Conservation (phyloP, 2,329 filamentous ascomycete genomes). For the Tolypocladium pustulatum region DNA sequence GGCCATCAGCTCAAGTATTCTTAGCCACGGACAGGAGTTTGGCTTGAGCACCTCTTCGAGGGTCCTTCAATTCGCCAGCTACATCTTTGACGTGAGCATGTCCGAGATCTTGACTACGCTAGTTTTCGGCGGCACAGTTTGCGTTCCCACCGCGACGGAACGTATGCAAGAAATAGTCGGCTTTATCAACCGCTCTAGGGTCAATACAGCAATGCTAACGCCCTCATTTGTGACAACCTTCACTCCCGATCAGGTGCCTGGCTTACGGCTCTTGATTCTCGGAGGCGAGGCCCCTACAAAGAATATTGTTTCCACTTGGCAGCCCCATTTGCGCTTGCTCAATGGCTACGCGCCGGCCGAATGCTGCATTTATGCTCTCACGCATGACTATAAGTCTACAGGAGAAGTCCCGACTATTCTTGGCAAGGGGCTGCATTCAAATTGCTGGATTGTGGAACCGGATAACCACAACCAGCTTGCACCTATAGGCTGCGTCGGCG, state of each 20-base stretch:
- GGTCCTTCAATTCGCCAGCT: slow-evolving; percentile 5
- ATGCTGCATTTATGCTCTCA: not conserved
- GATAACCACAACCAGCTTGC: not conserved
- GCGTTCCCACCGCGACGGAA: slow-evolving; percentile 2
- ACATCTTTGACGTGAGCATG: slow-evolving; percentile 5
- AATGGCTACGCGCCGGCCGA: not conserved
- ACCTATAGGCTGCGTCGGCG: not conserved
- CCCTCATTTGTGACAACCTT: slow-evolving; percentile 2
- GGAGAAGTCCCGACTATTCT: not conserved
- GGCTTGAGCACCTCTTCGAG: not conserved
- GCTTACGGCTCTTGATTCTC: slow-evolving; percentile 1
- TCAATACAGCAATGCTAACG: slow-evolving; percentile 2
- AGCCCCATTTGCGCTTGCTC: not conserved
- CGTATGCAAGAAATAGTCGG: not conserved
- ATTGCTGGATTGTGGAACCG: not conserved
- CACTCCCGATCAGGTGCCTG: slow-evolving; percentile 1
- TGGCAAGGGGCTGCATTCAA: not conserved
- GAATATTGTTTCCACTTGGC: not conserved
- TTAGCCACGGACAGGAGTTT: not conserved
- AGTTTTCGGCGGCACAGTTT: slow-evolving; percentile 3
- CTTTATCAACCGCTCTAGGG: not conserved
- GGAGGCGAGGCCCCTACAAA: slow-evolving; percentile 1
- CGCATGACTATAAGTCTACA: not conserved
- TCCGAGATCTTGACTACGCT: slow-evolving; percentile 5
- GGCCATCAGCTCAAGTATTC: not conserved